Evolutionary conservation across 2,329 filamentous ascomycete genomes (phyloP).

Genomic region (Ceratocystis papillata): DNA sequence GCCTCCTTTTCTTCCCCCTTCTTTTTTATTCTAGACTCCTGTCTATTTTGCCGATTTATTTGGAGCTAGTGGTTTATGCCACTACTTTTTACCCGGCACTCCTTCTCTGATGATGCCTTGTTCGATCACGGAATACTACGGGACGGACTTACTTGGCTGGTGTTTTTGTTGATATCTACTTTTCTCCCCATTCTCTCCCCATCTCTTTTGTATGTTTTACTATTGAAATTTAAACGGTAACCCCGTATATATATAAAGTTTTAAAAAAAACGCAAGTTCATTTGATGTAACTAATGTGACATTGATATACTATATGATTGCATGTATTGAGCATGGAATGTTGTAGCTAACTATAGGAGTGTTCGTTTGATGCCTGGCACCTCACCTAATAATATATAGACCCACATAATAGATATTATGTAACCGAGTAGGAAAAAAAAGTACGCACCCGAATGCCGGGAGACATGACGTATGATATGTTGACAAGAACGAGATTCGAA

Average conservation of each 20-base stretch:
- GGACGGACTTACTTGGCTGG: slow-evolving; percentile 18
- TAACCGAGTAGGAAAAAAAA: no score
- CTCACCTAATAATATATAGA: no score
- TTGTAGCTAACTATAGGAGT: no score
- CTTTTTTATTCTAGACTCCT: not conserved
- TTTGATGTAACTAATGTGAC: no score
- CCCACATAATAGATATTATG: no score
- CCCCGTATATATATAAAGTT: not conserved
- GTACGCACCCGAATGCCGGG: no score
- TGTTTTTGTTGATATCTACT: slow-evolving; percentile 10
- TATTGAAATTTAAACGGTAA: slow-evolving; percentile 1
- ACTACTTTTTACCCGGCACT: not conserved
- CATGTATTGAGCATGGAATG: no score
- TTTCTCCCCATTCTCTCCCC: not conserved
- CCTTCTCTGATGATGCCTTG: slow-evolving; percentile 4
- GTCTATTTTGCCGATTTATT: not conserved
- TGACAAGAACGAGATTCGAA: slow-evolving; percentile 30
- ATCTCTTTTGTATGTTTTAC: slow-evolving; percentile 8
- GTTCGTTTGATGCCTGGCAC: no score
- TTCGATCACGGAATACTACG: slow-evolving; percentile 15
- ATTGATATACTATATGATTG: no score
- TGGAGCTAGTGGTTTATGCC: not conserved
- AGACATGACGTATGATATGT: no score
- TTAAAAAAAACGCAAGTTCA: no score
- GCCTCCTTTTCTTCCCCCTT: not conserved